These are phyloP conservation scores for Sporothrix luriei DNA, from an alignment of 2,329 filamentous ascomycete species.

Conservation along the genomic window DNA sequence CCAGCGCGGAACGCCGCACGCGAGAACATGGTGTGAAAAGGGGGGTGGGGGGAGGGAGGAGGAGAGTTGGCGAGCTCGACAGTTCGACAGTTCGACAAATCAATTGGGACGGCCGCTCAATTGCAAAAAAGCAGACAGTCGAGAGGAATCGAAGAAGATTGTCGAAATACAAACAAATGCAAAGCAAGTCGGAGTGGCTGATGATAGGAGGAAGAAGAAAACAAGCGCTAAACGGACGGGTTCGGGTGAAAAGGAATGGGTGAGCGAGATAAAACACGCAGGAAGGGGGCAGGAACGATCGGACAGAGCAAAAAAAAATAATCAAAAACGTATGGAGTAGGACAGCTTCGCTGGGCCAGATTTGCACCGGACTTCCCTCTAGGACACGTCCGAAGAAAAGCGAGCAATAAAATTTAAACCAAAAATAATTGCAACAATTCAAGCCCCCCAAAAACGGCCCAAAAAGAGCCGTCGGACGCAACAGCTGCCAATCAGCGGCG, in stretches of 20 bases:
- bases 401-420: constrained; percentile 25
- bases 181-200: neutral
- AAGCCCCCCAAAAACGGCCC: constrained; percentile 5
- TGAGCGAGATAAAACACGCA: constrained; percentile 23
- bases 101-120: constrained; percentile 12
- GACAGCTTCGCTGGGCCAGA: constrained; percentile 4
- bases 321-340: constrained; percentile 11
- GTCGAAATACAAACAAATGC: constrained; percentile 4
- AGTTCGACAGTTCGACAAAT: neutral
- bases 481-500: constrained; percentile 27
- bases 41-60: neutral
- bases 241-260: constrained; percentile 9
- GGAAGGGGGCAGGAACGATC: constrained; percentile 21
- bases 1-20: constrained; percentile 66
- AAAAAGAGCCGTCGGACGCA: constrained; percentile 27
- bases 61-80: neutral
- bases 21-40: constrained; percentile 64
- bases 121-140: constrained; percentile 20
- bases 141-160: constrained; percentile 12
- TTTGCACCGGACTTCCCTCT: constrained; percentile 30
- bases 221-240: constrained; percentile 16
- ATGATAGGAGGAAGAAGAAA: constrained; percentile 23
- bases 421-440: constrained; percentile 21
- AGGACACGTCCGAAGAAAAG: constrained; percentile 31
- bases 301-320: constrained; percentile 24